Evolutionary conservation across 139 green algal genomes (phyloP).

Genomic region (Micractinium conductrix): DNA sequence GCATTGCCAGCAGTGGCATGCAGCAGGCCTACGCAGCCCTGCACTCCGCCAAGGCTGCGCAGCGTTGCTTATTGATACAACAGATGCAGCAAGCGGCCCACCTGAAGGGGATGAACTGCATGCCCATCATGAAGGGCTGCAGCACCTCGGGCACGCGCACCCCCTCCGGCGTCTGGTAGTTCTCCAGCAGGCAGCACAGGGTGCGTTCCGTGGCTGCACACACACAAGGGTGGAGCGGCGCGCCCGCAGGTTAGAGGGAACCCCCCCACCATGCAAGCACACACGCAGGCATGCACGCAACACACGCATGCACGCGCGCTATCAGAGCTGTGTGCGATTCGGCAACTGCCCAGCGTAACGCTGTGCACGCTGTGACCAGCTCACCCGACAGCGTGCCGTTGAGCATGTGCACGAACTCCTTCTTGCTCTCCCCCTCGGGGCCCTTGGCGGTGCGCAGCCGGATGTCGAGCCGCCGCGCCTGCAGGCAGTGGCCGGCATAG

Average conservation of each 20-base stretch:
- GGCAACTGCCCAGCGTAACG: too few relatives aligned
- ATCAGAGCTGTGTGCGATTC: too few relatives aligned
- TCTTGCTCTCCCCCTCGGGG: constrained; percentile 70
- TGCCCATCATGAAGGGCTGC: constrained; percentile 90
- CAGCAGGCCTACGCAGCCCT: too few relatives aligned
- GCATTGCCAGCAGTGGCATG: not conserved
- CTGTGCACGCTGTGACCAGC: too few relatives aligned
- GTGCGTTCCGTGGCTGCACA: constrained; percentile 93
- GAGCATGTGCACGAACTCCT: constrained; percentile 97
- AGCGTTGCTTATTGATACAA: not conserved
- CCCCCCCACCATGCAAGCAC: too few relatives aligned
- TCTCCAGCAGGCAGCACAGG: constrained; percentile 98
- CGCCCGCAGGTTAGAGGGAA: too few relatives aligned
- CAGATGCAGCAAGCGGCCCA: too few relatives aligned
- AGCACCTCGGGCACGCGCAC: constrained; percentile 76
- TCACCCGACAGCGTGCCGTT: constrained; percentile 89
- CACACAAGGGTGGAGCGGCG: too few relatives aligned
- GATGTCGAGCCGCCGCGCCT: constrained; percentile 26
- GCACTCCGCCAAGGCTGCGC: too few relatives aligned
- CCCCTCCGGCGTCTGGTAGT: constrained; percentile 91
- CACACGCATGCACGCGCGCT: too few relatives aligned
- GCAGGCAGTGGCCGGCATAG: not conserved
- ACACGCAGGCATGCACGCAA: too few relatives aligned
- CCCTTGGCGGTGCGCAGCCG: constrained; percentile 63
- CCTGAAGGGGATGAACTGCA: constrained; percentile 94